These are phyloP conservation scores for Knoxdaviesia capensis DNA, from an alignment of 2,329 filamentous ascomycete genomes.

Conservation along the genomic window DNA sequence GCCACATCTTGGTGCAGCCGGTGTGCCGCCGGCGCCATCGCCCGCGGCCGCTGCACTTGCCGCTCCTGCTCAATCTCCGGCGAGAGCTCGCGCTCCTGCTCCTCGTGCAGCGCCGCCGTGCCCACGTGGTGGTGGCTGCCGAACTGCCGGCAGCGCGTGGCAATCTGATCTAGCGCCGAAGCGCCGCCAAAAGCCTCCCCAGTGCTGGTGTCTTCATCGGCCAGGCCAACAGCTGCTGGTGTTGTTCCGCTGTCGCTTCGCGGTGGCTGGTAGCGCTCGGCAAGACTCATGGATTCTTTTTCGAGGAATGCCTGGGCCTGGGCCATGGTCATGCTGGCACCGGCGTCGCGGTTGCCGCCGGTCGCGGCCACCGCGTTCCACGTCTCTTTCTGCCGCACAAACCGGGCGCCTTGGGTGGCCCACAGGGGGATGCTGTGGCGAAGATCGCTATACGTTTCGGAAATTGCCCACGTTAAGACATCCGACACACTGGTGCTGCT, in stretches of 20 bases:
- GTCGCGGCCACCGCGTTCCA: conserved; percentile 9
- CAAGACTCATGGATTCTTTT: conserved; percentile 28
- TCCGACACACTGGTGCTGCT: conserved; percentile 24
- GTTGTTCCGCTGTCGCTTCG: too few relatives aligned
- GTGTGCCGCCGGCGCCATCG: conserved; percentile 19
- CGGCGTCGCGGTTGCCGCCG: not conserved
- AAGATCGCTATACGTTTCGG: conserved; percentile 31
- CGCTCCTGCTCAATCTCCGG: conserved; percentile 43
- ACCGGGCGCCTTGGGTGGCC: conserved; percentile 36
- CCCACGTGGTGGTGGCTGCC: not conserved
- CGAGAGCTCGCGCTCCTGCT: conserved; percentile 48
- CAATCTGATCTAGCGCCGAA: not conserved
- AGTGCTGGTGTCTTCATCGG: too few relatives aligned
- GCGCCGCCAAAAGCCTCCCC: too few relatives aligned
- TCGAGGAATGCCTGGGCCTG: conserved; percentile 29
- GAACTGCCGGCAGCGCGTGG: too few relatives aligned
- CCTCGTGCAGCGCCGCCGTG: conserved; percentile 29
- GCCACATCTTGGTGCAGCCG: conserved; percentile 20
- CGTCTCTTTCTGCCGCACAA: conserved; percentile 18
- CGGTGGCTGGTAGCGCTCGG: conserved; percentile 27
- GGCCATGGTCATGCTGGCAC: conserved; percentile 6
- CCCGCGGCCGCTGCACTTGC: conserved; percentile 26
- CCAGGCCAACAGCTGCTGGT: too few relatives aligned
- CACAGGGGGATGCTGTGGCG: conserved; percentile 33
- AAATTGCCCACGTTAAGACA: conserved; percentile 38